A percentile compares a stretch with the other conserved stretches of the same genome.
phyloP scores from a whole-genome alignment of 129 eudicot species.

The Silybum marianum region DNA sequence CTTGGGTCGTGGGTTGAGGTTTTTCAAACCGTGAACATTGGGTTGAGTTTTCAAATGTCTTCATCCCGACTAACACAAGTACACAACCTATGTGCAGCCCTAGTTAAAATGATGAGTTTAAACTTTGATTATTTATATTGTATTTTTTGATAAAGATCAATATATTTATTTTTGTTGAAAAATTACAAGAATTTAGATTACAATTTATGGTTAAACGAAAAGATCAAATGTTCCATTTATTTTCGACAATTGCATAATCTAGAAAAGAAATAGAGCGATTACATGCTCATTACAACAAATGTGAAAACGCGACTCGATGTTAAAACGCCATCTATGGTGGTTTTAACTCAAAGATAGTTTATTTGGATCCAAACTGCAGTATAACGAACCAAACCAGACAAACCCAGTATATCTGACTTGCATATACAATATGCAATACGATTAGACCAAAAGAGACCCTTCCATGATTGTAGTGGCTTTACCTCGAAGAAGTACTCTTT shows the following conservation, averaged over 20 bases:
- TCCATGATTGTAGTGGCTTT: constrained; percentile 70
- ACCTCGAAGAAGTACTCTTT: constrained; percentile 69
- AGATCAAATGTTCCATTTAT: not conserved
- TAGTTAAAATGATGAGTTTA: no score
- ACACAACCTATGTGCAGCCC: no score
- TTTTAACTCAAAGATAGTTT: not conserved
- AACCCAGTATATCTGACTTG: not conserved
- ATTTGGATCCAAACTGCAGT: not conserved
- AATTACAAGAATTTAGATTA: no score
- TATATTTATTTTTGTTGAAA: no score
- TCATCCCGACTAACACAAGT: no score
- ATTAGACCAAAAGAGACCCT: constrained; percentile 66
- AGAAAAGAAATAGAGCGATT: not conserved
- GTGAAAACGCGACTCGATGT: not conserved
- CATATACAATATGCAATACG: not conserved
- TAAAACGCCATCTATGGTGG: not conserved
- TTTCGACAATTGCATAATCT: not conserved
- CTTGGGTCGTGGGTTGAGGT: no score
- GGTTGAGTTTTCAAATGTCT: no score
- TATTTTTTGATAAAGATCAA: no score
- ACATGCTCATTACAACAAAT: not conserved
- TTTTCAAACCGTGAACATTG: no score
- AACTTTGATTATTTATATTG: no score
- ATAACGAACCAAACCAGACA: not conserved
- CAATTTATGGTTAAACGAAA: no score